Conservation (phyloP, 805 yeast genomes). For the Candida khao-thaluensis region DNA sequence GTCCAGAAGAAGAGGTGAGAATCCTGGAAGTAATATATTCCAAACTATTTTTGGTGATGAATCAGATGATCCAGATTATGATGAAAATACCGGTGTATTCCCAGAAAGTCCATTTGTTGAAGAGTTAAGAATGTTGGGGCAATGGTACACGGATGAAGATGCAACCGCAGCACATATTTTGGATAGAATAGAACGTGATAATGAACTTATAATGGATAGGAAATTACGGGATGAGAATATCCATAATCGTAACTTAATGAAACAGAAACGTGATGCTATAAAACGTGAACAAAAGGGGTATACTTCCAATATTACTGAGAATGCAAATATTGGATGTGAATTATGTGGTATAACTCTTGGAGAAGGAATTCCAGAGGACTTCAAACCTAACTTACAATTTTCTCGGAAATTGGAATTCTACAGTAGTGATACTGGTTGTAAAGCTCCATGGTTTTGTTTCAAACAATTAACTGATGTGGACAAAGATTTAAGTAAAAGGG, state of each 20-base stretch:
- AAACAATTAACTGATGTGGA: slow-evolving; percentile 25
- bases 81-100: slow-evolving; percentile 1
- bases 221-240: slow-evolving; percentile 30
- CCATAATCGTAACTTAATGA: slow-evolving; percentile 28
- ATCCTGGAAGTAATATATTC: too few relatives aligned
- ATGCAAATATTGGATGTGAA: slow-evolving; percentile 41
- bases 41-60: background rate
- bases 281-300: slow-evolving; percentile 26
- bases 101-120: slow-evolving; percentile 1
- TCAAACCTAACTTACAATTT: slow-evolving; percentile 34
- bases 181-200: slow-evolving; percentile 40
- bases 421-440: slow-evolving; percentile 29
- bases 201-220: slow-evolving; percentile 35
- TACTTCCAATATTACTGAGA: slow-evolving; percentile 27
- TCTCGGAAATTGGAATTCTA: slow-evolving; percentile 26
- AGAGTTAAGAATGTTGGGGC: background rate
- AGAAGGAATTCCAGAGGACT: slow-evolving; percentile 62
- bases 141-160: slow-evolving; percentile 15
- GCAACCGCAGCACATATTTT: slow-evolving; percentile 15
- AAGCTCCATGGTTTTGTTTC: slow-evolving; percentile 67
- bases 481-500: slow-evolving; percentile 23
- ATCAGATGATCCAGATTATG: slow-evolving; percentile 9
- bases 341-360: slow-evolving; percentile 76
- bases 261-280: slow-evolving; percentile 28
- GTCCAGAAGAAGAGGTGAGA: background rate